Conservation (phyloP, 1,284 basidiomycete species). For the Trichosporon sp. region DNA sequence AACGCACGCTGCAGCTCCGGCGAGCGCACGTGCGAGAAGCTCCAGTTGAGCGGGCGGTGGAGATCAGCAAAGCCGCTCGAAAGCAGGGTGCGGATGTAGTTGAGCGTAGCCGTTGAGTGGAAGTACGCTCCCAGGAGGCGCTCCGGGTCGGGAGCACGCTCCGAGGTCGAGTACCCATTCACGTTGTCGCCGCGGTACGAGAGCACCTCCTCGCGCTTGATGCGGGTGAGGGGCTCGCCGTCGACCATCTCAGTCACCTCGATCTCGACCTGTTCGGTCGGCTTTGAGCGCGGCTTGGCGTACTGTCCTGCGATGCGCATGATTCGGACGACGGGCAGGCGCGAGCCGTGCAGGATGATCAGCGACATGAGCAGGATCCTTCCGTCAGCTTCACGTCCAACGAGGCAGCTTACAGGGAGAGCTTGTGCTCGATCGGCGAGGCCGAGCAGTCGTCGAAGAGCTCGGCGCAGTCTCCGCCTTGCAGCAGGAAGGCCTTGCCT, state of each 20-base stretch:
- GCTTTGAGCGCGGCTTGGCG: conserved; percentile 87
- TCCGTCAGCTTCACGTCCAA: not conserved
- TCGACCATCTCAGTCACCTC: conserved; percentile 51
- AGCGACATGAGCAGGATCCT: conserved; percentile 86
- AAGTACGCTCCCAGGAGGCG: conserved; percentile 85
- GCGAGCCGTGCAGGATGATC: conserved; percentile 87
- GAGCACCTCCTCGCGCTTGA: conserved; percentile 42
- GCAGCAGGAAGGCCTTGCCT: conserved; percentile 88
- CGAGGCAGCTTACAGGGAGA: conserved; percentile 59
- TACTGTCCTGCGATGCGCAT: conserved; percentile 94
- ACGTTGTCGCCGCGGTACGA: conserved; percentile 83
- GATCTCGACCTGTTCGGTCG: conserved; percentile 65
- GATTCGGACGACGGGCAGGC: conserved; percentile 84
- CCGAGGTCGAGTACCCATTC: conserved; percentile 67
- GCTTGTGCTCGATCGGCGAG: conserved; percentile 88
- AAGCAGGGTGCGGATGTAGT: conserved; percentile 82
- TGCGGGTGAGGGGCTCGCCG: conserved; percentile 31
- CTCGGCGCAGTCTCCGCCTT: conserved; percentile 96
- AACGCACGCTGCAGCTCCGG: conserved; percentile 72
- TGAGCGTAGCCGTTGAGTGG: conserved; percentile 87
- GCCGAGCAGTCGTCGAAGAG: conserved; percentile 90
- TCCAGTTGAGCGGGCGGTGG: conserved; percentile 87
- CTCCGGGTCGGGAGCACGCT: conserved; percentile 80
- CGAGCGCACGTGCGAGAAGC: conserved; percentile 82
- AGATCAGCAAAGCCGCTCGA: conserved; percentile 86